Evolutionary conservation across 331 rosid species (phyloP), one percentile per base, ranked within the genome.

Genomic region (Malus hybrid): DNA sequence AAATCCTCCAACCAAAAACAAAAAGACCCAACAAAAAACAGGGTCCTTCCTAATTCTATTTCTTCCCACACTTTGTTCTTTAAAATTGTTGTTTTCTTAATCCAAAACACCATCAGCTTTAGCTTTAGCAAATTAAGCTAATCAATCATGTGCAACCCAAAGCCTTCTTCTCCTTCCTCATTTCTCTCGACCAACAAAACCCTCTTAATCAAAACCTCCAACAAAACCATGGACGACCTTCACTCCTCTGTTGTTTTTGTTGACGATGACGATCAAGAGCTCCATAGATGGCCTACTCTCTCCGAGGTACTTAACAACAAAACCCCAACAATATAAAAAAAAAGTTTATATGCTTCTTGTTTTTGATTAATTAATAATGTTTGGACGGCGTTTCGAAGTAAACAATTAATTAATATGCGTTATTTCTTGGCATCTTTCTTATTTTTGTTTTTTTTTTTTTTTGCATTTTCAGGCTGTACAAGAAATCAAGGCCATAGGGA

Each of bases 401-500:
- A 52, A 16, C 20, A 52, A 16, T 52, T 13, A 62, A 28, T 33
- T 64, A 62, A 64, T 8, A 32, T 19, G 29, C 2, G n/a, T 52
- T 52, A 16, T 1, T 52, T 52, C 66, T 50, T 52, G 61, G 58
- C 66, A 5, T 19, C 20, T 50, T 5, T 30, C 16, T 39, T 2
- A 7, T 7, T 9, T 36, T 8, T 36, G 7, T 24, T 24, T 24
- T 24, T 24, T 24, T 24, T 24, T 24, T 19, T 30, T 66, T 7
- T 13, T 26, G 24, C 69, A 50, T 63, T 71, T 82, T 84, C 91
- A 95, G 98, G 89, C 83, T 6, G 20, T 89, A 9, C 89, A 69
- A 66, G 99, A 95, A 85, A 83, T 95, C 82, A 90, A 82, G 79
- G 98, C 87, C 44, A 83, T 92, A 79, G 96, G 90, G 63, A 92